Evolutionary conservation across 2,329 filamentous ascomycete genomes (phyloP), one percentile per base, ranked within the genome.

Genomic region (Xylaria arbuscula): DNA sequence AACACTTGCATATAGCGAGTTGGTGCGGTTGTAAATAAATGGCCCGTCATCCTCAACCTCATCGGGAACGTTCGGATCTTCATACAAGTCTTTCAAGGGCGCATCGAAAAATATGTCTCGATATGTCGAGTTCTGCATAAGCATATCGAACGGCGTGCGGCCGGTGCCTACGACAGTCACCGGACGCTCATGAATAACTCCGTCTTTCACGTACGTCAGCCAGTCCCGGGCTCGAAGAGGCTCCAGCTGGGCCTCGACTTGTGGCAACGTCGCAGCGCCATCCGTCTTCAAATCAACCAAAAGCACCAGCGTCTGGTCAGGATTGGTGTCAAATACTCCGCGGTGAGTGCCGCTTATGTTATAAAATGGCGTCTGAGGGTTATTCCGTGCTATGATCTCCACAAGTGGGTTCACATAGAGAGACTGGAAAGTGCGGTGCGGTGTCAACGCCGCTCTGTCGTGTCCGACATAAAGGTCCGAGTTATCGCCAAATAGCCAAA

Each of bases 91-190:
- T 64, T 83, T 78, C 0, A 92, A 81, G 0, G 89, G 89, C 0
- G 90, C 90, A 72, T 92, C 90, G 74, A 89, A 90, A 78, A 91
- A 91, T 63, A 88, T 81, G 76, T 92, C 88, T 36, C 88, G 82
- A 69, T 87, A 84, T 1, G 84, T 87, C 6, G 79, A 72, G 73
- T 88, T 87, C n/a, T 80, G 77, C 3, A 83, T 79, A 10, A 92
- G 74, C 9, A 85, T 75, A 63, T 88, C 83, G 73, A 90, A 89
- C 0, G 86, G 88, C 0, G 88, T 85, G 70, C 87, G 87, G 13
- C 92, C 91, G 1, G 90, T 92, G 1, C 86, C 89, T 1, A 93
- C 89, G 1, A 93, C 86, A 0, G 90, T 93, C 42, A 93, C 79
- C 0, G 89, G 88, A 0, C 90, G 82, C 24, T 80, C 75, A 45